These are phyloP conservation scores for Limonomyces culmigenus DNA, from an alignment of 1,284 basidiomycete species.

Conservation along the genomic window DNA sequence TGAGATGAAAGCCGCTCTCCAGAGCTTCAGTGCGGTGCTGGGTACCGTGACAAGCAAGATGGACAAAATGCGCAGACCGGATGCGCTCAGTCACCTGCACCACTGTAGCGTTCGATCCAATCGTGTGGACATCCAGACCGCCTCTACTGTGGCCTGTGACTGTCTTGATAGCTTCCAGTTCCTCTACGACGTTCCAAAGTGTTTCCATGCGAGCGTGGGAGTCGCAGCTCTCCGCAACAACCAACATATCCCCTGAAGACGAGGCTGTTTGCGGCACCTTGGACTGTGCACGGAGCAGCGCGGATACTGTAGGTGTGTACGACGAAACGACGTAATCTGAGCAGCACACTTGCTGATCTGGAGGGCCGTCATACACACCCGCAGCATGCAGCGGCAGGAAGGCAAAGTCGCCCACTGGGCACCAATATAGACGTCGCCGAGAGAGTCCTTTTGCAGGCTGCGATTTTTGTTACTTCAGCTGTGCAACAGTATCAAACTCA, in stretches of 20 bases:
- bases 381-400: neutral
- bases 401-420: neutral
- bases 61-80: neutral
- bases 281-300: neutral
- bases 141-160: neutral
- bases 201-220: neutral
- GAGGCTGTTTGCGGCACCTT: neutral
- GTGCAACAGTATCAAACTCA: neutral
- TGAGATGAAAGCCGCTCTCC: neutral
- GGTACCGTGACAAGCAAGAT: conserved; percentile 1
- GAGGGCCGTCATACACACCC: too few species aligned
- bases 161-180: neutral
- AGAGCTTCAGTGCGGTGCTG: neutral
- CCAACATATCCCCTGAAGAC: neutral
- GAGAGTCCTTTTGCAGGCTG: neutral
- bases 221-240: neutral
- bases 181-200: neutral
- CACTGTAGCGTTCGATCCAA: neutral
- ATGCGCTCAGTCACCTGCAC: neutral
- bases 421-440: neutral
- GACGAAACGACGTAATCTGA: conserved; percentile 1
- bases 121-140: neutral
- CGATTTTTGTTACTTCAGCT: neutral
- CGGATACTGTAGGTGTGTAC: neutral
- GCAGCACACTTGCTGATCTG: neutral